Evolutionary conservation across 495 filamentous ascomycete species (phyloP), one percentile per base, ranked within the genome.

Genomic region (Xylaria intraflava): DNA sequence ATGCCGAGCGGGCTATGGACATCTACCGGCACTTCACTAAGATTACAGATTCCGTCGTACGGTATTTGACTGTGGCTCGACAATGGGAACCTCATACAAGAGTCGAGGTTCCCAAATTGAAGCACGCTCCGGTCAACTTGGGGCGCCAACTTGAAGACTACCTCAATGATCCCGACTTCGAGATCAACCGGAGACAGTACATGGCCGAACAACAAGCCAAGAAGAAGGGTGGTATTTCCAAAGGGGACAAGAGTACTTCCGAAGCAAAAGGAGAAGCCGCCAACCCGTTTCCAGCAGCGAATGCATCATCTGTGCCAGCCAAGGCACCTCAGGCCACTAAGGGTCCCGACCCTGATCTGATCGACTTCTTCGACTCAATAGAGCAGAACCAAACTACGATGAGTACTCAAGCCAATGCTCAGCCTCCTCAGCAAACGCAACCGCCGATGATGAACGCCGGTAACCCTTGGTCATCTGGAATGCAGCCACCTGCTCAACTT

Each of bases 281-380:
- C 52, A 67, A 62, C 14, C 48, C 49, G 8, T 64, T 64, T 45
- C 41, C 65, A 22, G 58, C 42, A 50, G 41, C 66, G 8, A 66
- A 65, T 30, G 58, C 58, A 23, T 57, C 64, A 19, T 56, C 55
- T 23, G 30, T 23, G 24, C 44, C 45, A 20, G 56, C 58, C 16
- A 58, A 49, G 30, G 46, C 59, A 17, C 40, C 65, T 16, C 62
- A 68, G 42, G 53, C 70, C 0, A 71, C 77, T 20, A 85, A 83
- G 51, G 81, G 83, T 3, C 84, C 86, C 0, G 84, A 83, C 51
- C 77, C 85, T 43, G 88, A 97, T 71, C 73, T 99, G 47, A 99
- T 99, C 61, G 93, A 99, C 66, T 96, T 99, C 67, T 99, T 99
- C 65, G 93, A 93, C 55, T 92, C 92, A 2, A 97, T 99, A 62